Evolutionary conservation across 2,329 filamentous ascomycete genomes (phyloP), one percentile per base, ranked within the genome.

Genomic region (Colletotrichum orchidophilum): DNA sequence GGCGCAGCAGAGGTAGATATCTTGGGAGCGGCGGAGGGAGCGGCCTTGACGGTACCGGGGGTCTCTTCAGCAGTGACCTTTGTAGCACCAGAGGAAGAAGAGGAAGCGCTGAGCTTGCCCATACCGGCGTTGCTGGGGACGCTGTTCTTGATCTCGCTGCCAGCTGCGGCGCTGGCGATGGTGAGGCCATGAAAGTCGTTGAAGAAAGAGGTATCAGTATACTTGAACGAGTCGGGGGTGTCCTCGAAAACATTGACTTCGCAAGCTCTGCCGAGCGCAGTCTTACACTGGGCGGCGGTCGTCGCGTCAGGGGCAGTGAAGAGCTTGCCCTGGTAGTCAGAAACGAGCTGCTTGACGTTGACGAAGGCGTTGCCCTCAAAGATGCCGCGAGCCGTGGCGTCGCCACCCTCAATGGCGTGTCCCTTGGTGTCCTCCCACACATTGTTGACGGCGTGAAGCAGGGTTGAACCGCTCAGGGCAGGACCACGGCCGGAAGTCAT

Each of bases 401-500:
- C 72, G 13, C 71, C 75, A 5, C 77, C 77, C 70, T 79, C 77
- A 26, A 79, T 72, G 4, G 74, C 71, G 57, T 79, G 78, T 5
- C 78, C 77, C 11, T 74, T 75, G 57, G 73, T 76, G 21, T 75
- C 75, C 9, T 62, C 29, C 75, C 76, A 79, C 3, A 78, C 75
- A 50, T 76, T 79, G 74, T 79, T 79, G 39, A 79, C 75, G 4
- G 77, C 77, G 66, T 79, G 77, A 63, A 79, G 75, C 54, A 79
- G 75, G 0, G 77, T 77, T 18, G 68, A 75, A 21, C 76, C 75
- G n/a, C 74, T 76, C 1, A 78, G 74, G 5, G 77, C 76, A 5
- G 76, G 77, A 53, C 75, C 72, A 42, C 76, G 76, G 50, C 78
- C 77, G 12, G 74, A 68, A 11, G 74, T 76, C 49, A 73, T 70